Base-by-base conservation (phyloP, 139 green algal species). In the Tetradesmus obliquus region DNA sequence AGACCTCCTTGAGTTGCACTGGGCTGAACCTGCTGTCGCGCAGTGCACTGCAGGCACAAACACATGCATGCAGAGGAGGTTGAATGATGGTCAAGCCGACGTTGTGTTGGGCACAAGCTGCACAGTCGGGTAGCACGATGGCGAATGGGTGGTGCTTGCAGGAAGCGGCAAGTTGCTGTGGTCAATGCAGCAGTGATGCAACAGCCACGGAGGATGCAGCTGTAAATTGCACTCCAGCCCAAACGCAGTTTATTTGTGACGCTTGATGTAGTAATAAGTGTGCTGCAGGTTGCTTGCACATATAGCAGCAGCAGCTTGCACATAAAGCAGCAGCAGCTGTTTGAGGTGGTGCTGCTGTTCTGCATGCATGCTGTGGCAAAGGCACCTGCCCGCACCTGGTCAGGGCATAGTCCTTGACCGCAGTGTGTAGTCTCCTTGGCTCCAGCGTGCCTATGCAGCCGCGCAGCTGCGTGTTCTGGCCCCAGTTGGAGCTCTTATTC, bases 371-470 rank as follows among this genome's bases (percentile, higher is more conserved):
- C 24, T 17, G 1, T 12, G 22, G 79, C n/a, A 62, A 62, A 84
- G 32, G 79, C 45, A 84, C 10, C 79, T 84, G 79, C 32, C 10
- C 32, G 32, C 55, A 97, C 95, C 94, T 96, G 24, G 94, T 98
- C 1, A 99, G 93, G 12, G 96, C 94, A 76, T 98, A 99, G 45
- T 98, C 96, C 1, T 89, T 87, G 10, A 99, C 90, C 12, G 94
- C 95, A 0, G 87, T 84, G 82, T 95, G 93, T 22, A 99, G 87
- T 53, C 89, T 91, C 15, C 93, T 88, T 0, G 97, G 92, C 88
- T 97, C 94, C 51, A 99, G 88, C 1, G 95, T 98, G 10, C 97
- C 97, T 24, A 99, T 98, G 91, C 97, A 99, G 32, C 97, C 97
- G 3, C 97, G 94, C 79, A 98, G 88, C 19, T 93, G 92, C 45